A percentile compares a stretch with the other conserved stretches of the same genome.
phyloP scores from a whole-genome alignment of 1,284 basidiomycete species.

The Puccinia triticina region DNA sequence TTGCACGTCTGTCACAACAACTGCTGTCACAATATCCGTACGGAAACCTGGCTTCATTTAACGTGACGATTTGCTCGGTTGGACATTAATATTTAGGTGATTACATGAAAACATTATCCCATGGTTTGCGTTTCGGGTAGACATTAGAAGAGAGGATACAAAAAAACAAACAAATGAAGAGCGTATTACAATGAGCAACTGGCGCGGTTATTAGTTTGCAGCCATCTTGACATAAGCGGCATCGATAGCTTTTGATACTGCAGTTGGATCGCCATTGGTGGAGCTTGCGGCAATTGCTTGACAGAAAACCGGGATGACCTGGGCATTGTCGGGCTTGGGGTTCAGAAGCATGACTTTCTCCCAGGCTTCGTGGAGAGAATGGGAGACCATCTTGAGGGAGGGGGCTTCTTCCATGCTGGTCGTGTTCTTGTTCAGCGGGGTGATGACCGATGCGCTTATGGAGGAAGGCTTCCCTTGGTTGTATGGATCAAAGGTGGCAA shows the following conservation, averaged over 20 bases:
- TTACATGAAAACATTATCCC: no score
- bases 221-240: background rate
- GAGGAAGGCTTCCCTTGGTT: constrained; percentile 5
- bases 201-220: background rate
- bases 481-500: constrained; percentile 33
- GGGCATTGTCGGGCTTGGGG: constrained; percentile 16
- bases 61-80: no score
- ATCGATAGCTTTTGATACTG: constrained; percentile 25
- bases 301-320: constrained; percentile 1
- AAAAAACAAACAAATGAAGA: no score
- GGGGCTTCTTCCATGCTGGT: background rate
- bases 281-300: constrained; percentile 16
- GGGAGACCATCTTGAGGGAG: constrained; percentile 13
- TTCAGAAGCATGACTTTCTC: background rate
- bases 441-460: background rate
- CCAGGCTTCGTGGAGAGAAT: constrained; percentile 32
- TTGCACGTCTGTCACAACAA: no score
- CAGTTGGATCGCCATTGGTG: background rate
- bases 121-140: no score
- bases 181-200: no score
- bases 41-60: no score
- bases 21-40: no score
- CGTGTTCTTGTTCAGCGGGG: constrained; percentile 6
- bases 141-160: no score
- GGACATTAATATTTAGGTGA: no score